Conservation (phyloP, 345 rosid species). For the Linum lewisii region DNA sequence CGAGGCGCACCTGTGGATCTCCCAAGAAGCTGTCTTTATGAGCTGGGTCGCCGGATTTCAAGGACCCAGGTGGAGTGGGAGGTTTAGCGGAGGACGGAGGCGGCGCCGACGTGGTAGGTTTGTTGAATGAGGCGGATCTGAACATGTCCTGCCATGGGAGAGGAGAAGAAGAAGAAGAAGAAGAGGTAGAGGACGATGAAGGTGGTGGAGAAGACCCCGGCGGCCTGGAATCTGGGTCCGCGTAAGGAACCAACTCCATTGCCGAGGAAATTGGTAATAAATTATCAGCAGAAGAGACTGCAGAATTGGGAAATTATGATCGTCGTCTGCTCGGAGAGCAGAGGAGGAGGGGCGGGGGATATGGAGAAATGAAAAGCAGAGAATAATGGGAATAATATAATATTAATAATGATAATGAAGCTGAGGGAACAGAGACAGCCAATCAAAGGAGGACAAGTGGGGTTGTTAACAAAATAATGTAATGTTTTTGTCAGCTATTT, state of each 20-base stretch:
- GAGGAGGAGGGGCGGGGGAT: neutral
- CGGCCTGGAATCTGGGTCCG: slow-evolving; percentile 41
- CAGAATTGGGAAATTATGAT: neutral
- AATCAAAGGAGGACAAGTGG: neutral
- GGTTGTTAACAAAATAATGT: neutral
- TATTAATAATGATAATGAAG: neutral
- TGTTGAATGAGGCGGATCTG: slow-evolving; percentile 68
- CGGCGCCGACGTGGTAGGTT: slow-evolving; percentile 45
- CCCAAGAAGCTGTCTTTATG: slow-evolving; percentile 29
- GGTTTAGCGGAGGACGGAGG: slow-evolving; percentile 16
- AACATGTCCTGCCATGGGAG: slow-evolving; percentile 96
- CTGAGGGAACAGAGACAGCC: neutral
- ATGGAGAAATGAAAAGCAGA: neutral
- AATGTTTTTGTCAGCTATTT: neutral
- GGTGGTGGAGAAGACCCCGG: neutral
- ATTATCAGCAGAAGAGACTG: neutral
- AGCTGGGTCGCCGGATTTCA: slow-evolving; percentile 15
- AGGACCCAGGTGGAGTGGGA: neutral
- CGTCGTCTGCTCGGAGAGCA: neutral
- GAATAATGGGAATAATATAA: neutral
- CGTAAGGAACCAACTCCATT: slow-evolving; percentile 80
- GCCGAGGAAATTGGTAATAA: neutral
- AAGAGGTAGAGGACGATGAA: slow-evolving; percentile 11
- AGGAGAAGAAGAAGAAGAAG: slow-evolving; percentile 15
- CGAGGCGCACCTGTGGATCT: slow-evolving; percentile 79